Evolutionary conservation across 2,329 filamentous ascomycete species (phyloP).

Genomic region (Pyricularia sp.): DNA sequence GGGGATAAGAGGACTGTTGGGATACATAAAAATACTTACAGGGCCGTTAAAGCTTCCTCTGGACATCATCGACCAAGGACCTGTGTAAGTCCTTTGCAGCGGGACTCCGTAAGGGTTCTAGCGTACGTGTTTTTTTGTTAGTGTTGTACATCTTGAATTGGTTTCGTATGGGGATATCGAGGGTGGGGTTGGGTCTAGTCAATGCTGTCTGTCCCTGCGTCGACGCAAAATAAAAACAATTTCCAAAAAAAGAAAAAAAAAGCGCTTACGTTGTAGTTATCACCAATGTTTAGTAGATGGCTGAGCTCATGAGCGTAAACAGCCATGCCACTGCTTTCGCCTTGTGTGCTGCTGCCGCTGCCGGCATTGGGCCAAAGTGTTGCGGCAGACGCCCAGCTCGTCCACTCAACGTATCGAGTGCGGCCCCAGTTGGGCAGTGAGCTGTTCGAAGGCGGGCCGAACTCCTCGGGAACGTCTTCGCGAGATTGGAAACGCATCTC

Average conservation of each 20-base stretch:
- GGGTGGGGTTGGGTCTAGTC: too few species aligned
- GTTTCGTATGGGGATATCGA: not conserved
- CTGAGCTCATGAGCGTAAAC: slow-evolving; percentile 40
- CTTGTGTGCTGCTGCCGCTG: slow-evolving; percentile 37
- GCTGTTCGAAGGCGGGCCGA: slow-evolving; percentile 31
- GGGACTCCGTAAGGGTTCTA: slow-evolving; percentile 38
- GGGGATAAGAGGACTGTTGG: not conserved
- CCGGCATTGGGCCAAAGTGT: slow-evolving; percentile 41
- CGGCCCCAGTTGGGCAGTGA: slow-evolving; percentile 29
- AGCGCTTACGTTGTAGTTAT: slow-evolving; percentile 21
- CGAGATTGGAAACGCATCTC: slow-evolving; percentile 36
- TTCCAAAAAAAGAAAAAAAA: too few species aligned
- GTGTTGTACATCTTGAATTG: not conserved
- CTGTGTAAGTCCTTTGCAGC: slow-evolving; percentile 32
- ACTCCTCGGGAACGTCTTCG: slow-evolving; percentile 33
- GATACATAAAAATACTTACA: not conserved
- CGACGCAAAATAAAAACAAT: too few species aligned
- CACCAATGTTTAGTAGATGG: slow-evolving; percentile 37
- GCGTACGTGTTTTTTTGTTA: not conserved
- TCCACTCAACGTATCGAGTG: slow-evolving; percentile 40
- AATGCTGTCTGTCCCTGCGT: not conserved
- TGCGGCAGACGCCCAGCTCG: slow-evolving; percentile 36
- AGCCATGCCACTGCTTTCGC: slow-evolving; percentile 37
- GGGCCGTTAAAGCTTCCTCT: slow-evolving; percentile 39
- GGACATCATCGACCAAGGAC: slow-evolving; percentile 39